These are phyloP conservation scores for Cornus suecica DNA, from an alignment of 148 eudicot genomes.

Conservation along the genomic window DNA sequence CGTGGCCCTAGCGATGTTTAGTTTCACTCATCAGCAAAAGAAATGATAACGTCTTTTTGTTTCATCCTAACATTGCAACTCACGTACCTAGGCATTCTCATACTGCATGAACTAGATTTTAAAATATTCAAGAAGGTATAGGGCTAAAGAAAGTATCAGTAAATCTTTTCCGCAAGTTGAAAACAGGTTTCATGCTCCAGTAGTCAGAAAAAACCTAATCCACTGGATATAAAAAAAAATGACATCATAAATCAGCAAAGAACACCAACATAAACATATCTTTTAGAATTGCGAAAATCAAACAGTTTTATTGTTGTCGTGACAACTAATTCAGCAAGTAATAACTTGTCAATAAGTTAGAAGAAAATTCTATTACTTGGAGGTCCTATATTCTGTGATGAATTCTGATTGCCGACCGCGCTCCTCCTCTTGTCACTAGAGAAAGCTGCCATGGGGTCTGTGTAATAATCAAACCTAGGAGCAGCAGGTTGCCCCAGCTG, in stretches of 20 bases:
- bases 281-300: no score
- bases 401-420: conserved; percentile 26
- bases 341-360: neutral
- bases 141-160: neutral
- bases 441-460: conserved; percentile 79
- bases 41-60: neutral
- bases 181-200: neutral
- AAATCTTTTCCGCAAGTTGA: neutral
- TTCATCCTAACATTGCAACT: neutral
- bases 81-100: neutral
- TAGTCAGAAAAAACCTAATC: neutral
- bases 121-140: neutral
- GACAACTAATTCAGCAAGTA: neutral
- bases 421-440: conserved; percentile 43
- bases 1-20: no score
- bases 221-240: neutral
- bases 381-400: conserved; percentile 24
- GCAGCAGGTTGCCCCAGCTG: conserved; percentile 11
- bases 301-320: neutral
- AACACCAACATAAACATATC: neutral
- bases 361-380: conserved; percentile 28
- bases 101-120: neutral
- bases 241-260: neutral
- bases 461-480: conserved; percentile 66
- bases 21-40: no score